Evolutionary conservation across 768 basidiomycete genomes (phyloP), one percentile per base, ranked within the genome.

Genomic region (Rhodotorula toruloides): DNA sequence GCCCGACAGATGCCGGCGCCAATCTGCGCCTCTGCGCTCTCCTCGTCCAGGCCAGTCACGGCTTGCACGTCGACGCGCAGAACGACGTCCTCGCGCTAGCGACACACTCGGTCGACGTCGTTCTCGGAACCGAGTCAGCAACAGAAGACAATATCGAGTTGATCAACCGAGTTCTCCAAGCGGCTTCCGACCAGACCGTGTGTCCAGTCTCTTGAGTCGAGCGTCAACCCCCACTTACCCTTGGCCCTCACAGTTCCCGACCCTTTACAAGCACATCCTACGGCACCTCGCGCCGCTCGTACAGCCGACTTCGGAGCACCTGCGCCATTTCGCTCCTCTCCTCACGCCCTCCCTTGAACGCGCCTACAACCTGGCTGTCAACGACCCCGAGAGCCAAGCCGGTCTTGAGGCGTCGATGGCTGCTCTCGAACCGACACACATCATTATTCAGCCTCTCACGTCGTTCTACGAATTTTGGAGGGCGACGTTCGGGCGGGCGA

Each of bases 391-490:
- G 10, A 19, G 53, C 32, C 56, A 55, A 27, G 39, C 47, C 50
- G 56, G 36, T 22, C 58, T 59, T 19, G 47, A 39, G 19, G 32
- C 37, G 16, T 59, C 58, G 21, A 47, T 59, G 29, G 40, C 39
- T 36, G 40, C 59, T 34, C 46, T 36, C 46, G 34, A 4, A 32
- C 22, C 49, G 36, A 19, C 53, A 54, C 46, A 37, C 56, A 2
- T 10, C 46, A 12, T 57, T n/a, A n/a, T 58, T 21, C 52, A 34
- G 19, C 61, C 67, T 2, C 46, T 56, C 42, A 19, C 52, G 42
- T 53, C 58, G 11, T 66, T 70, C 36, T 25, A 40, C 34, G 34
- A 37, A 14, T 70, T 66, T 44, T 70, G 65, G 65, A 31, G 37
- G 1, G 55, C 32, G 16, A 60, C 65, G n/a, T 70, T 56, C 31